A percentile compares a stretch with the other conserved stretches of the same genome.
These are phyloP conservation scores for Cryptosporidium ryanae DNA, from an alignment of 169 alveolate species.

Conservation along the genomic window DNA sequence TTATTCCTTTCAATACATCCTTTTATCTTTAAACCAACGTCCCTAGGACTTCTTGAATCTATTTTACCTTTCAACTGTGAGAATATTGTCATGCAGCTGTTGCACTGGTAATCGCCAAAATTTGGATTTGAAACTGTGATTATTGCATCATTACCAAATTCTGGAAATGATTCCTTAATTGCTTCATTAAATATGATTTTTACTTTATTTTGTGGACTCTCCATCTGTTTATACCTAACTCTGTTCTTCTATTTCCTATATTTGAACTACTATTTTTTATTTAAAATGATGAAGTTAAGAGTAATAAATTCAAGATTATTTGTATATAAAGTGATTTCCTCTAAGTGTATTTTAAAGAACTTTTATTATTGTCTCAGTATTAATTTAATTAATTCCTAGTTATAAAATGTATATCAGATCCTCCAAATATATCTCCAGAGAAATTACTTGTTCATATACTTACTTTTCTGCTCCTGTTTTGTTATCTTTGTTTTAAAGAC, in stretches of 20 bases:
- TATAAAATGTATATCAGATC: too few species aligned
- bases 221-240: background rate
- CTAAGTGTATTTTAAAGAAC: too few species aligned
- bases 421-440: too few species aligned
- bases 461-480: too few species aligned
- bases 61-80: conserved; percentile 78
- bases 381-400: too few species aligned
- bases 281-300: background rate
- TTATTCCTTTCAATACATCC: conserved; percentile 75
- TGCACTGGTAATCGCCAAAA: conserved; percentile 86
- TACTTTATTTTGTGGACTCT: conserved; percentile 79
- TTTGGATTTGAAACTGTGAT: conserved; percentile 83
- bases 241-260: background rate
- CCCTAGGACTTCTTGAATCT: conserved; percentile 81
- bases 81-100: conserved; percentile 82
- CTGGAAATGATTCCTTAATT: conserved; percentile 76
- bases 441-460: too few species aligned
- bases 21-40: conserved; percentile 82
- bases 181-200: conserved; percentile 79
- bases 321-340: too few species aligned
- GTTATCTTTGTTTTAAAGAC: too few species aligned
- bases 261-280: background rate
- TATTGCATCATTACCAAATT: conserved; percentile 75
- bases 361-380: too few species aligned
- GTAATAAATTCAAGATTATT: too few species aligned